Evolutionary conservation across 495 filamentous ascomycete species (phyloP), one percentile per base, ranked within the genome.

Genomic region (Lasiosphaeris hirsuta): DNA sequence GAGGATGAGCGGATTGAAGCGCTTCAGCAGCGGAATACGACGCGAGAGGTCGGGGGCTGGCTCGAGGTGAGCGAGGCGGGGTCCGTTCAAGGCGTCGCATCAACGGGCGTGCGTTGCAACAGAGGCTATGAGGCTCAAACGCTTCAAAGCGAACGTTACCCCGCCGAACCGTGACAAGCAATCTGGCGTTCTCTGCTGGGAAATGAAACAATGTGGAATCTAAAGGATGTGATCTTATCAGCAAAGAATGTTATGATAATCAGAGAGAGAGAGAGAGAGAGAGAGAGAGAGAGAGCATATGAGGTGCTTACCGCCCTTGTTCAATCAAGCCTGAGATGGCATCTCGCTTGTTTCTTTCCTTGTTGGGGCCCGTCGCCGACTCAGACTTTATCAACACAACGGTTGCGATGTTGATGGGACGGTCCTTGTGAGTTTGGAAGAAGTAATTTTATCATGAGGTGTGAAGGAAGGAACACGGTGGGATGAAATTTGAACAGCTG

Each of bases 241-340:
- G 43, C 17, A 10, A 13, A 15, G 18, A n/a, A 10, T 19, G 13
- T 15, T 17, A n/a, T 1, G 17, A 46, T 19, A 30, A 30, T 30
- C 2, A 30, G 23, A 30, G 5, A 43, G 41, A 41, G 34, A 63
- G 47, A 42, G n/a, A 30, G 23, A 30, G 5, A 43, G 41, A 41
- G 34, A 63, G 47, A 42, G n/a, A 30, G 23, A 30, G 5, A 43
- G 41, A 41, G 34, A 63, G 47, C n/a, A n/a, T n/a, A n/a, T n/a
- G n/a, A 42, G 11, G 1, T 30, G 5, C 23, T 2, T 30, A 30
- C 23, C 23, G 23, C 23, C 23, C 23, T 30, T 5, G 2, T 30
- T 30, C 23, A 30, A 30, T 30, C 23, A 30, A 30, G 23, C 2
- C 5, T 5, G 23, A 30, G 23, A 30, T 30, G 5, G 23, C 37